Percentiles rank a stretch among this genome's conserved stretches.
Conservation (phyloP, 805 yeast genomes). For the Citeromyces matritensis region DNA sequence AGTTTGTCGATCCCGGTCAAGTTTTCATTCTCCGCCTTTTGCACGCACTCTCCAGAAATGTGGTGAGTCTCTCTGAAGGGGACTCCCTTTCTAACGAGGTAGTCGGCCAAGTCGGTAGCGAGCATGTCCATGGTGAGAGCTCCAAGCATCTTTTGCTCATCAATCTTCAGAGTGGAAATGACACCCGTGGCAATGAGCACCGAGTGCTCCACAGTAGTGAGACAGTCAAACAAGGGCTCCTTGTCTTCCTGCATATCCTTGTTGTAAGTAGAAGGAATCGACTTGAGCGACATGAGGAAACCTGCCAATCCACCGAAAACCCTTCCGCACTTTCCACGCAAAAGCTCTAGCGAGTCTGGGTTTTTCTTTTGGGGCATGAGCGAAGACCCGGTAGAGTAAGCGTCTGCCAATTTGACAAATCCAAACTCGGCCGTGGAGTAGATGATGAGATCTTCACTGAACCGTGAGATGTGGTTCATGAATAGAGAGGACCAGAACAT, state of each 20-base stretch:
- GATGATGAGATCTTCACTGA: conserved; percentile 87
- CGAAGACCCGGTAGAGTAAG: conserved; percentile 96
- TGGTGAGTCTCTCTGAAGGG: conserved; percentile 99
- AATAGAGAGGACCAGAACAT: conserved; percentile 91
- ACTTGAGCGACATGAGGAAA: conserved; percentile 88
- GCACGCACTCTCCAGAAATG: conserved; percentile 95
- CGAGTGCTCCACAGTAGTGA: conserved; percentile 88
- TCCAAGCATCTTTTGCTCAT: conserved; percentile 62
- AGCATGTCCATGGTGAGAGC: conserved; percentile 98
- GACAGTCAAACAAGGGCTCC: conserved; percentile 91
- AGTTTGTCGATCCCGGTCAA: conserved; percentile 80
- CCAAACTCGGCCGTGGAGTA: conserved; percentile 98
- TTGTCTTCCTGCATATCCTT: conserved; percentile 99
- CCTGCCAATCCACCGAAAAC: conserved; percentile 93
- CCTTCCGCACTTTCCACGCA: conserved; percentile 96
- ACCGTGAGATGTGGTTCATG: conserved; percentile 90
- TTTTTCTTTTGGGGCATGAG: conserved; percentile 99
- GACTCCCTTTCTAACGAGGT: conserved; percentile 92
- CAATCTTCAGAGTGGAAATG: conserved; percentile 67
- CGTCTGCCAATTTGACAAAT: conserved; percentile 85
- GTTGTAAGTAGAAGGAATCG: conserved; percentile 96
- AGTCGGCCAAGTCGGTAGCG: conserved; percentile 97
- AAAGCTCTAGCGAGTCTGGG: conserved; percentile 88
- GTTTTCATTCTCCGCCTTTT: conserved; percentile 67
- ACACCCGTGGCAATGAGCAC: conserved; percentile 93